phyloP scores from a whole-genome alignment of 2,329 filamentous ascomycete genomes.

The Emmonsiellopsis sp. region DNA sequence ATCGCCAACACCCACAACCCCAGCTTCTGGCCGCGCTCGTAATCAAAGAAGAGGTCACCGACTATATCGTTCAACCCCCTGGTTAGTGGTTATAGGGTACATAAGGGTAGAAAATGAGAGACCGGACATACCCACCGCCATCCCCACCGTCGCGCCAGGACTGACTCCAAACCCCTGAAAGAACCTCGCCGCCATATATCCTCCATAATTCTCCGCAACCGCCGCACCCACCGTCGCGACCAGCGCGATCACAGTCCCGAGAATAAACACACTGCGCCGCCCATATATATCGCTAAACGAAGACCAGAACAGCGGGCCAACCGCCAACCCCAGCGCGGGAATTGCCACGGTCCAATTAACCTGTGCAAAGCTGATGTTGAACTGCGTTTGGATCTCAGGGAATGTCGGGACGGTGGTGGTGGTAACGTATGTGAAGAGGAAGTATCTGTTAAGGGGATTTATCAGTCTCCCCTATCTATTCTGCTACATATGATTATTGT shows the following conservation, averaged over 20 bases:
- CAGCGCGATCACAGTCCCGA: conserved; percentile 34
- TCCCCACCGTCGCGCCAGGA: conserved; percentile 45
- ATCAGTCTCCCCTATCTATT: background rate
- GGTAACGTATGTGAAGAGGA: conserved; percentile 50
- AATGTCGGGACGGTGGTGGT: conserved; percentile 49
- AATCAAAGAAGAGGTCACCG: conserved; percentile 48
- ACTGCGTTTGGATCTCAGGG: conserved; percentile 39
- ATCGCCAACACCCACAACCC: conserved; percentile 50
- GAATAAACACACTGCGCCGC: conserved; percentile 41
- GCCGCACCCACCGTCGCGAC: conserved; percentile 35
- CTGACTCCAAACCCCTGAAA: conserved; percentile 49
- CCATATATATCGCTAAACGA: conserved; percentile 44
- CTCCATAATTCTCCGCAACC: conserved; percentile 31
- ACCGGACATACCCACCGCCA: conserved; percentile 34
- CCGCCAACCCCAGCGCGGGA: conserved; percentile 40
- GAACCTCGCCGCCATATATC: conserved; percentile 50
- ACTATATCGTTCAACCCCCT: conserved; percentile 18
- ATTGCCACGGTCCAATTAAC: conserved; percentile 49
- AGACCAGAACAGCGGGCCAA: conserved; percentile 44
- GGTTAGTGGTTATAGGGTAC: background rate
- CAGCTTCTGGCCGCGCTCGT: conserved; percentile 46
- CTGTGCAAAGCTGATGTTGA: conserved; percentile 35
- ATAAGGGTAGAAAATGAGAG: background rate
- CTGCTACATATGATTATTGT: background rate
- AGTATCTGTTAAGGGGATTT: conserved; percentile 32